Conservation (phyloP, 2,329 filamentous ascomycete genomes). For the Fusarium sp. region DNA sequence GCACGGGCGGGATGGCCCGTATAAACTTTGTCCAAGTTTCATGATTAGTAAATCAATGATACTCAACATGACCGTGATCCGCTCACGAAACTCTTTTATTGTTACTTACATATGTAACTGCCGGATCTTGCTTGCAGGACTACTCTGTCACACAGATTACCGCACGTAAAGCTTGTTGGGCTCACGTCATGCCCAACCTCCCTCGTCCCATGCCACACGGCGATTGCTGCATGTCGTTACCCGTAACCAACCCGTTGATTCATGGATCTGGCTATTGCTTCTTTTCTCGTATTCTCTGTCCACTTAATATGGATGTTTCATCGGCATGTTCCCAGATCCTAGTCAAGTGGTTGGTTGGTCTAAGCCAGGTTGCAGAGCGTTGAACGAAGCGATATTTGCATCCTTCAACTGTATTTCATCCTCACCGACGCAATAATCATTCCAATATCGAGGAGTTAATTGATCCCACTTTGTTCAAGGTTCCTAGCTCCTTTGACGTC, state of each 20-base stretch:
- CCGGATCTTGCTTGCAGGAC: neutral
- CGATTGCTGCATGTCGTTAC: constrained; percentile 21
- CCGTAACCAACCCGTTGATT: constrained; percentile 22
- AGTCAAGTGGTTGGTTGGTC: neutral
- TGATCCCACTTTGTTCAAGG: neutral
- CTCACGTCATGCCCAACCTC: constrained; percentile 36
- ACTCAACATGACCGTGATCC: too few species aligned
- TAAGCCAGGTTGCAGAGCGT: neutral
- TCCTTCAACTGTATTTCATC: neutral
- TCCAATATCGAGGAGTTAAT: neutral
- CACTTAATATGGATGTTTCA: constrained; percentile 3
- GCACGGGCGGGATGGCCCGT: constrained; percentile 41
- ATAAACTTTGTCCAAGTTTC: constrained; percentile 32
- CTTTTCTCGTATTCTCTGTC: constrained; percentile 23
- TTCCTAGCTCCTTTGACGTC: neutral
- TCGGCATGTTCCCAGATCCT: constrained; percentile 1
- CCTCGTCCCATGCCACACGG: constrained; percentile 23
- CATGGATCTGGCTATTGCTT: constrained; percentile 12
- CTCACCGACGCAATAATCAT: neutral
- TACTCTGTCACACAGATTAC: constrained; percentile 15
- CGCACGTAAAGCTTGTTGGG: constrained; percentile 6
- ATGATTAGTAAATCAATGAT: neutral
- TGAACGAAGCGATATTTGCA: neutral
- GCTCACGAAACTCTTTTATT: neutral
- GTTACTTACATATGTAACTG: neutral